These are phyloP conservation scores for Lotus japonicus DNA, from an alignment of 306 rosid species.

Conservation along the genomic window DNA sequence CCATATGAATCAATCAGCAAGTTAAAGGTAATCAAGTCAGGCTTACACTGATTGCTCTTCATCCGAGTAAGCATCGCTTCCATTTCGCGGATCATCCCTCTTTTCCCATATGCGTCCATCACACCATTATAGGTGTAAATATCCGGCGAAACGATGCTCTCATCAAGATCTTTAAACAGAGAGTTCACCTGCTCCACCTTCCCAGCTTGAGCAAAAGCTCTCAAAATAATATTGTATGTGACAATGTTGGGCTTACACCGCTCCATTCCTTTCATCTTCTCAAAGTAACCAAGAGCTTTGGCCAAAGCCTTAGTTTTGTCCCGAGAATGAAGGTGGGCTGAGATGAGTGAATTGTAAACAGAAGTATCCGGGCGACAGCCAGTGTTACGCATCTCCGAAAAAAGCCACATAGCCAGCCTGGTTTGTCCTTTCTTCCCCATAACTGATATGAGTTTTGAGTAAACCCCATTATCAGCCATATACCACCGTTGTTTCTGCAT, in stretches of 20 bases:
- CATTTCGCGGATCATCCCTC: slow-evolving; percentile 88
- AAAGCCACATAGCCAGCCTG: slow-evolving; percentile 94
- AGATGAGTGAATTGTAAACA: slow-evolving; percentile 79
- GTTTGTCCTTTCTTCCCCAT: slow-evolving; percentile 94
- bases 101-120: slow-evolving; percentile 91
- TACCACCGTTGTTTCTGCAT: slow-evolving; percentile 98
- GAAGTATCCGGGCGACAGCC: slow-evolving; percentile 90
- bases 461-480: slow-evolving; percentile 82
- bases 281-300: slow-evolving; percentile 70
- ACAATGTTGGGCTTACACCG: slow-evolving; percentile 84
- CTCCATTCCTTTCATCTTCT: slow-evolving; percentile 87
- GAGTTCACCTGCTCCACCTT: slow-evolving; percentile 53
- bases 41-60: slow-evolving; percentile 70
- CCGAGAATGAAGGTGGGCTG: slow-evolving; percentile 78
- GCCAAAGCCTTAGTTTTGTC: slow-evolving; percentile 75
- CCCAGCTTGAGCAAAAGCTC: slow-evolving; percentile 80
- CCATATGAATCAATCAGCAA: slow-evolving; percentile 87
- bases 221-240: slow-evolving; percentile 79
- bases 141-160: slow-evolving; percentile 68
- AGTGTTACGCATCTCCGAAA: slow-evolving; percentile 88
- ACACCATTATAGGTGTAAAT: slow-evolving; percentile 83
- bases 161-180: slow-evolving; percentile 81
- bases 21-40: slow-evolving; percentile 78
- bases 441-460: slow-evolving; percentile 78
- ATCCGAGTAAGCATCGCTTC: slow-evolving; percentile 68